These are phyloP conservation scores for Wickerhamomyces subpelliculosus DNA, from an alignment of 805 yeast genomes.

Conservation along the genomic window DNA sequence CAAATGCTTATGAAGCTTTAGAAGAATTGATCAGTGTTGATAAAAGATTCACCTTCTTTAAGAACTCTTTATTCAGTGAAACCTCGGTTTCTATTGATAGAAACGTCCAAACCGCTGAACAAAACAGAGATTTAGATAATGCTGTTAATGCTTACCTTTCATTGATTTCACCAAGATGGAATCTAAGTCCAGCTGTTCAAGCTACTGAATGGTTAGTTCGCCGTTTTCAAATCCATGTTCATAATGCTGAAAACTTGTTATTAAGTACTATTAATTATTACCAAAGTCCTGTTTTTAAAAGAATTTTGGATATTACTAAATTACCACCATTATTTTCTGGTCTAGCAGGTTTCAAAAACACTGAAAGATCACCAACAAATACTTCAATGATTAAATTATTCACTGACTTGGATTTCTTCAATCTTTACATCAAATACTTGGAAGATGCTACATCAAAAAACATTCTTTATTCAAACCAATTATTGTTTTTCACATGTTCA, in stretches of 20 bases:
- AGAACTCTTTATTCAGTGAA: slow-evolving; percentile 71
- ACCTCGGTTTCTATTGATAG: slow-evolving; percentile 77
- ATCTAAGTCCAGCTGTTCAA: slow-evolving; percentile 64
- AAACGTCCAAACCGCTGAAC: slow-evolving; percentile 73
- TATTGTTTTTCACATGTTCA: slow-evolving; percentile 73
- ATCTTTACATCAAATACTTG: slow-evolving; percentile 53
- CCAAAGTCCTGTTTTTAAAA: slow-evolving; percentile 62
- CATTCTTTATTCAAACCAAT: slow-evolving; percentile 57
- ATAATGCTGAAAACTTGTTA: slow-evolving; percentile 67
- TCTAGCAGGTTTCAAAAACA: slow-evolving; percentile 58
- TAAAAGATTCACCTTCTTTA: slow-evolving; percentile 65
- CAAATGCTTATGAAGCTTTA: slow-evolving; percentile 68
- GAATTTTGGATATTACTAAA: slow-evolving; percentile 65
- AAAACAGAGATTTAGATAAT: slow-evolving; percentile 61
- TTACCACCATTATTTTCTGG: slow-evolving; percentile 80
- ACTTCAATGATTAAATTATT: slow-evolving; percentile 65
- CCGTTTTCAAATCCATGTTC: slow-evolving; percentile 78
- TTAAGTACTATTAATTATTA: slow-evolving; percentile 78
- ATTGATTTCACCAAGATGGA: slow-evolving; percentile 70
- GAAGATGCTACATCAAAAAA: slow-evolving; percentile 38
- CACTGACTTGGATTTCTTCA: slow-evolving; percentile 60
- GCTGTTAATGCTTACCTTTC: slow-evolving; percentile 72
- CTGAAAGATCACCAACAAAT: slow-evolving; percentile 57
- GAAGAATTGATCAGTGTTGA: slow-evolving; percentile 68
- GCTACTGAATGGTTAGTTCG: slow-evolving; percentile 95